phyloP scores from a whole-genome alignment of 257 asterid species.

The Datura wrightii region DNA sequence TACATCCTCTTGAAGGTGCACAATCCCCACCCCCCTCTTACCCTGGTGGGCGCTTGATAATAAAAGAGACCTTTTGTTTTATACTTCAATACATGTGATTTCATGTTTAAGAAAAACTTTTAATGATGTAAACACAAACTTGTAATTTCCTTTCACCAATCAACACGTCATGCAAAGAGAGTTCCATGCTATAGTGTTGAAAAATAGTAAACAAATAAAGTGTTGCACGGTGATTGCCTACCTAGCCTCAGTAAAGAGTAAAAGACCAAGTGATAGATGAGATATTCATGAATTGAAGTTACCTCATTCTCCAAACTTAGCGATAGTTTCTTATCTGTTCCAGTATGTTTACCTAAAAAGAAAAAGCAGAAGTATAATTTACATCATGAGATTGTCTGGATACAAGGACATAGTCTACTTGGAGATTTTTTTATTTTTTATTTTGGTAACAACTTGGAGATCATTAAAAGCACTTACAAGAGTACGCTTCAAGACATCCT shows the following conservation, averaged over 20 bases:
- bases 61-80: not conserved
- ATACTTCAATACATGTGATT: not conserved
- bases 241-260: not conserved
- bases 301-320: conserved; percentile 95
- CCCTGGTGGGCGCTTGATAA: not conserved
- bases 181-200: not conserved
- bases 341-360: conserved; percentile 83
- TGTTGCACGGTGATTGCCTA: not conserved
- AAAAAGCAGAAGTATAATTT: conserved; percentile 28
- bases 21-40: not conserved
- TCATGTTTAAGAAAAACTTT: too few relatives aligned
- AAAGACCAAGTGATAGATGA: not conserved
- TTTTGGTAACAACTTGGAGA: not conserved
- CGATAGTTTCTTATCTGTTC: conserved; percentile 89
- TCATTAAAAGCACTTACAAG: conserved; percentile 65
- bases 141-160: not conserved
- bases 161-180: not conserved
- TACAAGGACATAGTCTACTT: conserved; percentile 14
- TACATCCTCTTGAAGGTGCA: not conserved
- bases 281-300: conserved; percentile 35
- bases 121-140: not conserved
- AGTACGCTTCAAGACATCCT: conserved; percentile 93
- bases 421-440: not conserved
- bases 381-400: conserved; percentile 27
- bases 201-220: not conserved